Evolutionary conservation across 345 rosid genomes (phyloP).

Genomic region (Trapa incisa): DNA sequence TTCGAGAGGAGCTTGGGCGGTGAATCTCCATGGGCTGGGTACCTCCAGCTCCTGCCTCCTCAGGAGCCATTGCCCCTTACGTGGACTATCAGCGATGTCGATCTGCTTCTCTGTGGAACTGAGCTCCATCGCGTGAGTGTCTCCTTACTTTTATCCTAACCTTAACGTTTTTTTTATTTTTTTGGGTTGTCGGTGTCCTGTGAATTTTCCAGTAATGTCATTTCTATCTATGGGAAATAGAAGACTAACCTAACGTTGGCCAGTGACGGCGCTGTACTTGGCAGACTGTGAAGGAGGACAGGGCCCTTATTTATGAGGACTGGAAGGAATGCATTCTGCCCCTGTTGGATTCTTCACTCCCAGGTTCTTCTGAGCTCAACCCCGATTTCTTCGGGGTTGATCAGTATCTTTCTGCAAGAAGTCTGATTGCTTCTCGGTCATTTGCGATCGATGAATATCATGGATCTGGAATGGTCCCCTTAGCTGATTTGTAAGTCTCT

Average conservation of each 20-base stretch:
- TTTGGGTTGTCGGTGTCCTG: not conserved
- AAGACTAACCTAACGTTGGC: not conserved
- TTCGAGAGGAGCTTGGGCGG: slow-evolving; percentile 61
- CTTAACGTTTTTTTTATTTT: too few relatives aligned
- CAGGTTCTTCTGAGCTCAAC: slow-evolving; percentile 11
- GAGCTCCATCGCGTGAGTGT: slow-evolving; percentile 70
- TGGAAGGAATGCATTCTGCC: slow-evolving; percentile 67
- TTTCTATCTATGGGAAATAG: too few relatives aligned
- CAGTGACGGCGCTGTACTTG: not conserved
- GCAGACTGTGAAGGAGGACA: slow-evolving; percentile 76
- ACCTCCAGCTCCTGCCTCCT: slow-evolving; percentile 57
- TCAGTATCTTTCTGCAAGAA: slow-evolving; percentile 57
- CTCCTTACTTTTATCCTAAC: not conserved
- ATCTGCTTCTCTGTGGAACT: slow-evolving; percentile 57
- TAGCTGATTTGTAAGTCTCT: slow-evolving; percentile 76
- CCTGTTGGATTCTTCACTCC: slow-evolving; percentile 30
- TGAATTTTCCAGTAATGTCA: not conserved
- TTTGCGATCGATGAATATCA: slow-evolving; percentile 67
- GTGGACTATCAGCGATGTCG: slow-evolving; percentile 52
- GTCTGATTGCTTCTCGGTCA: slow-evolving; percentile 63
- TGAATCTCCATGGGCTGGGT: slow-evolving; percentile 68
- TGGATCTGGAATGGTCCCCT: slow-evolving; percentile 86
- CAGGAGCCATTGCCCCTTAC: slow-evolving; percentile 51
- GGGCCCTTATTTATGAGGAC: slow-evolving; percentile 51
- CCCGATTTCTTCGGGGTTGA: slow-evolving; percentile 39